Evolutionary conservation across 1,284 basidiomycete genomes (phyloP).

Genomic region (Trametes sp.): DNA sequence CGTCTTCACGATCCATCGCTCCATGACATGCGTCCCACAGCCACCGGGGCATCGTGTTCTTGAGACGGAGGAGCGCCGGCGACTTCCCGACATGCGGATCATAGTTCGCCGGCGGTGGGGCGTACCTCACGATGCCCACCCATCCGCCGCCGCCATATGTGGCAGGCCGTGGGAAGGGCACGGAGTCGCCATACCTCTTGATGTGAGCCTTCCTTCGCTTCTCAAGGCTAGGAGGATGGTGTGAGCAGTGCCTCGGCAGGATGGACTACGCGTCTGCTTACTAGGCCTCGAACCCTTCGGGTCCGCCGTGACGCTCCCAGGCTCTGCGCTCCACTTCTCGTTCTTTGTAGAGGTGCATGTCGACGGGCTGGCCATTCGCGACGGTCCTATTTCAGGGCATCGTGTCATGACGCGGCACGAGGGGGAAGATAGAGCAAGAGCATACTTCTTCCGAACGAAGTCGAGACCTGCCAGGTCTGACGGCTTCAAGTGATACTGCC

Average conservation of each 20-base stretch:
- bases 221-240: background rate
- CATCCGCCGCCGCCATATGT: background rate
- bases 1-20: background rate
- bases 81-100: background rate
- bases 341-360: background rate
- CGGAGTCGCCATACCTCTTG: too few species aligned
- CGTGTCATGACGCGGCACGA: too few species aligned
- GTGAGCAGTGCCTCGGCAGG: background rate
- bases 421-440: too few species aligned
- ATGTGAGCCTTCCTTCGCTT: background rate
- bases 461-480: background rate
- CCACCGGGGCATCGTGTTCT: background rate
- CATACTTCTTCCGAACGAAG: background rate
- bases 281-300: constrained; percentile 1
- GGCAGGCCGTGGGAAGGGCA: too few species aligned
- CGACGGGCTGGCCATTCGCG: background rate
- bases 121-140: background rate
- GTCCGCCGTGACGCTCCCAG: constrained; percentile 1
- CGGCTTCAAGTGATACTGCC: background rate
- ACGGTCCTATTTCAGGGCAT: background rate
- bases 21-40: background rate
- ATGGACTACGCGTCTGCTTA: background rate
- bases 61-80: background rate
- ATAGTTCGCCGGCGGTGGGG: background rate
- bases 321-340: constrained; percentile 1